Evolutionary conservation across 768 basidiomycete genomes (phyloP), one percentile per base, ranked within the genome.

Genomic region (Tulasnella sp.): DNA sequence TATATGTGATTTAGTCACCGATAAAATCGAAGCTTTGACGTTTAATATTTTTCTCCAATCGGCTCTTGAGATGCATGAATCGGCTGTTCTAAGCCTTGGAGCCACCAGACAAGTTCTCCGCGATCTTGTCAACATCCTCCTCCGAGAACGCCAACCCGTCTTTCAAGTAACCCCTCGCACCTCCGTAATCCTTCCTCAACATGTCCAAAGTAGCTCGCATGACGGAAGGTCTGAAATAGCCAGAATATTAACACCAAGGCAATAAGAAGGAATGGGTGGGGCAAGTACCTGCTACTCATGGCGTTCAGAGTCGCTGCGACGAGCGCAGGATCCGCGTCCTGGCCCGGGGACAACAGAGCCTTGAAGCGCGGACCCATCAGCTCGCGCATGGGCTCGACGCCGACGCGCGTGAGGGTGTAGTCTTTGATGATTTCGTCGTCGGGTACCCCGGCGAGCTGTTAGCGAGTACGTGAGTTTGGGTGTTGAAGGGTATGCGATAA

Each of bases 361-460:
- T 62, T 62, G 73, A 74, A 74, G 2, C 70, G 71, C 40, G 82
- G 79, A 82, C 92, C 86, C 44, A 92, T 86, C 82, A 83, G 86
- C 74, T 86, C 86, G 29, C 91, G 85, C 14, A 87, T 86, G n/a
- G 91, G 91, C 78, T 92, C 92, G 37, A 91, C 87, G 5, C 92
- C 92, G 42, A 94, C 81, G 72, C 90, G 83, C 22, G 89, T 92
- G 36, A 94, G 80, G 3, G 90, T 86, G 77, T 94, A 94, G 79
- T 94, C 92, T 11, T 83, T 82, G 12, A 89, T 87, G 69, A 93
- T 87, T 5, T 77, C 77, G 52, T 87, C 85, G 75, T 90, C 84
- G 47, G 86, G 83, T 0, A 91, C 90, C 19, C 90, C 90, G 29
- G 86, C 89, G 37, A 94, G 86, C 91, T 93, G 73, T 35, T n/a